phyloP scores from a whole-genome alignment of 1,284 basidiomycete species.

The Pseudozyma thailandica region DNA sequence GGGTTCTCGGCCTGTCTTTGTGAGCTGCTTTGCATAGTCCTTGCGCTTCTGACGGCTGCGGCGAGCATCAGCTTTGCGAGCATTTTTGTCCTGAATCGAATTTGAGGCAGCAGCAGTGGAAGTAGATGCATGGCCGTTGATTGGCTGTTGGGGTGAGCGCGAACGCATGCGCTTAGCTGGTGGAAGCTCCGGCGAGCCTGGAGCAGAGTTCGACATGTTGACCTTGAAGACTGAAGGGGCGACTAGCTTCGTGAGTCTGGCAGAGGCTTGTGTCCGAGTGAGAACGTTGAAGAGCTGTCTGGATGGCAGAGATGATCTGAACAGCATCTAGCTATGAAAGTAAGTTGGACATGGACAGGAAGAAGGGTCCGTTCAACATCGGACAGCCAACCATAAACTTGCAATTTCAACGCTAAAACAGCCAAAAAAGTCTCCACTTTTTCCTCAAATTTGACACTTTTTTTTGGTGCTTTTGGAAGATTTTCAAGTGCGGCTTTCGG shows the following conservation, averaged over 20 bases:
- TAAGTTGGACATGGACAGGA: not conserved
- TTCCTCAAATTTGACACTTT: conserved; percentile 3
- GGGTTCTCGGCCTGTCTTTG: conserved; percentile 63
- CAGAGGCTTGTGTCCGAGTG: not conserved
- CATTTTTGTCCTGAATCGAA: conserved; percentile 31
- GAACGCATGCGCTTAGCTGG: conserved; percentile 42
- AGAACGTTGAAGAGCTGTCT: not conserved
- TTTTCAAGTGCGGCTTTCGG: conserved; percentile 6
- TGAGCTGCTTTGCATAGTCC: conserved; percentile 53
- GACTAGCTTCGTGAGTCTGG: not conserved
- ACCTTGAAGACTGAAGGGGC: not conserved
- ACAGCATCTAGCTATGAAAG: conserved; percentile 29
- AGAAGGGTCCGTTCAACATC: not conserved
- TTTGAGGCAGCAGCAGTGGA: conserved; percentile 17
- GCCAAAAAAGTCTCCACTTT: conserved; percentile 16
- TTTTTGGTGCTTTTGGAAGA: not conserved
- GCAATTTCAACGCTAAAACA: conserved; percentile 16
- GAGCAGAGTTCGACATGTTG: conserved; percentile 18
- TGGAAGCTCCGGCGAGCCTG: conserved; percentile 30
- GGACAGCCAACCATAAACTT: conserved; percentile 12
- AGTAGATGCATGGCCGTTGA: conserved; percentile 6
- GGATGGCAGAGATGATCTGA: conserved; percentile 1
- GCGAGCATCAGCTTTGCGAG: conserved; percentile 44
- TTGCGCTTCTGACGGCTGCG: conserved; percentile 58
- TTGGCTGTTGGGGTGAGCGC: conserved; percentile 21